Conservation (phyloP, 345 rosid species). For the Eucalyptus sideroxylon region DNA sequence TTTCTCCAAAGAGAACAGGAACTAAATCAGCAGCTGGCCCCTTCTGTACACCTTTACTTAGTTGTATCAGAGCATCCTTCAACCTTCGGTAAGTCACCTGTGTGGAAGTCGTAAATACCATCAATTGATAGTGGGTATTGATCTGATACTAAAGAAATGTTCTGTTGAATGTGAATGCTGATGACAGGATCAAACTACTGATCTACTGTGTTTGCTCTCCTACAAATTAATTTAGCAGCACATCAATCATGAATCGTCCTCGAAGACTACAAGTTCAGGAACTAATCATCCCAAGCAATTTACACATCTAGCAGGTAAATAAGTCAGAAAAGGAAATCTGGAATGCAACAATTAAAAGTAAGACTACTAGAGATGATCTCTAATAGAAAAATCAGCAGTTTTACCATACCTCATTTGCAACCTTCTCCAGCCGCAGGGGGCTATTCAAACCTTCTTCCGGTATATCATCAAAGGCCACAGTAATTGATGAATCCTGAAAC, state of each 20-base stretch:
- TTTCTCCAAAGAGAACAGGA: conserved; percentile 88
- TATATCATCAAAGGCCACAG: conserved; percentile 78
- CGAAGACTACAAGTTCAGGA: not conserved
- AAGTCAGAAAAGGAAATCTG: not conserved
- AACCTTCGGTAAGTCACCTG: conserved; percentile 88
- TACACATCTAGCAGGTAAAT: not conserved
- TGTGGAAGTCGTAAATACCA: not conserved
- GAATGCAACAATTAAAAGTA: not conserved
- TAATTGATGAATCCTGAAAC: conserved; percentile 70
- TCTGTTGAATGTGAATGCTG: not conserved
- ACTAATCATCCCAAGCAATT: not conserved
- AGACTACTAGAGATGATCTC: not conserved
- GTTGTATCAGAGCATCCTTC: conserved; percentile 79
- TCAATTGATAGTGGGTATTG: not conserved
- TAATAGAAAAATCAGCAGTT: not conserved
- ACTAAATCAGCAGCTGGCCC: conserved; percentile 88
- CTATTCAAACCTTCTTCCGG: conserved; percentile 85
- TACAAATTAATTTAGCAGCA: not conserved
- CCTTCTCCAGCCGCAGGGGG: conserved; percentile 74
- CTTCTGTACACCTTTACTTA: conserved; percentile 74
- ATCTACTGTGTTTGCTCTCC: not conserved
- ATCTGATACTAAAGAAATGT: not conserved
- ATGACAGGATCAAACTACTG: not conserved
- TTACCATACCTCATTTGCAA: conserved; percentile 74
- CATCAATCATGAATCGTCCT: not conserved